Base-by-base conservation (phyloP, 2,329 filamentous ascomycete species). In the Aspergillus flavus region DNA sequence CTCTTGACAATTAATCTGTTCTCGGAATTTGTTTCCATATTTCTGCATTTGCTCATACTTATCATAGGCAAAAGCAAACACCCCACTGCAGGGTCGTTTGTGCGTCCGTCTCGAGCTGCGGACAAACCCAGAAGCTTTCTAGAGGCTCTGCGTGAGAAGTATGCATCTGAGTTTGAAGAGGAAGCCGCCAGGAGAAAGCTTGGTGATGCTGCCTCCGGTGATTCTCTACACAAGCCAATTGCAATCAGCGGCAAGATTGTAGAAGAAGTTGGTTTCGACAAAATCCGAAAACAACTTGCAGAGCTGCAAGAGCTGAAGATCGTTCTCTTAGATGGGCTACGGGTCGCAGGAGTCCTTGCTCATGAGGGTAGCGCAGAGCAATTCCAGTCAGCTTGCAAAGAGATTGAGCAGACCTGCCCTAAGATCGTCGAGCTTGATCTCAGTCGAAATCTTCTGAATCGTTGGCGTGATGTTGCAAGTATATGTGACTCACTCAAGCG, bases 261-360 rank as follows among this genome's bases (percentile, higher is more conserved):
- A 6, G 91, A 98, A 79, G 94, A 98, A 79, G 87, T 98, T 39
- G 95, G 95, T 34, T 98, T 98, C 70, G 93, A 96, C 69, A 97
- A 97, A 82, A 92, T 97, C 68, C 87, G 91, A 50, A 86, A 86
- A 68, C 88, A 94, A 78, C 89, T 96, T 72, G 90, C 93, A 6
- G 72, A 90, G 73, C 82, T 98, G 36, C 83, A 89, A 60, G 91
- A 95, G 71, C 84, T 98, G 64, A 89, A 86, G 68, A 89, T 94
- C 61, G 89, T 96, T 57, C 87, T 98, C 45, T 83, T 99, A 9
- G 94, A 98, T 78, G 89, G 90, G 16, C 79, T 92, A 73, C 83
- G 87, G 57, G 85, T 98, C 21, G 69, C 68, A 14, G 78, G 80
- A 7, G 71, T 80, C 7, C 63, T 77, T 12, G 65, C 71, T 30